Evolutionary conservation across 2,329 filamentous ascomycete genomes (phyloP).

Genomic region (Nemania sp.): DNA sequence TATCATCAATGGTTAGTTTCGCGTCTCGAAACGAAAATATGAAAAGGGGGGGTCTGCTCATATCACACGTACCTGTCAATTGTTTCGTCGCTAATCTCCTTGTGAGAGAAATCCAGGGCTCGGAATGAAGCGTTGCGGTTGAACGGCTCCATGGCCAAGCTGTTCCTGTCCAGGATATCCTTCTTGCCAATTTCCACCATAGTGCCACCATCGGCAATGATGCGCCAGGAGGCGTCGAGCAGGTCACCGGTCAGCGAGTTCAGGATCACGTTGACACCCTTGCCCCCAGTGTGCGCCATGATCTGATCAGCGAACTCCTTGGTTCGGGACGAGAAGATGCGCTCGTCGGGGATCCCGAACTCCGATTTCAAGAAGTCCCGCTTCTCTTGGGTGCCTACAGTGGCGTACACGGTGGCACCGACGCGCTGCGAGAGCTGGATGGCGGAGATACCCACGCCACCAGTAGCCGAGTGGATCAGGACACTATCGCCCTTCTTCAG

Average conservation of each 20-base stretch:
- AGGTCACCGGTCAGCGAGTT: slow-evolving; percentile 18
- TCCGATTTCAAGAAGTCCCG: slow-evolving; percentile 1
- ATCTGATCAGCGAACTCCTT: slow-evolving; percentile 1
- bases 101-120: slow-evolving; percentile 11
- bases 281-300: not conserved
- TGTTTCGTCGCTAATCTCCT: slow-evolving; percentile 5
- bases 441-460: slow-evolving; percentile 23
- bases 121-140: slow-evolving; percentile 12
- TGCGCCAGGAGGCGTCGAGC: slow-evolving; percentile 6
- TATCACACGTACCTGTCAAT: not conserved
- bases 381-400: slow-evolving; percentile 14
- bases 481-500: slow-evolving; percentile 7
- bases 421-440: slow-evolving; percentile 16
- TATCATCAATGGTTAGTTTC: not conserved
- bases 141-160: slow-evolving; percentile 17
- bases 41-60: no score
- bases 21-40: not conserved
- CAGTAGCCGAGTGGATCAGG: slow-evolving; percentile 26
- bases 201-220: not conserved
- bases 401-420: slow-evolving; percentile 20
- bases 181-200: slow-evolving; percentile 23
- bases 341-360: not conserved
- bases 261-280: slow-evolving; percentile 14
- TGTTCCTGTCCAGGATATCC: slow-evolving; percentile 16
- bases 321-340: slow-evolving; percentile 10